phyloP scores from a whole-genome alignment of 192 early-diverging fungal genomes.

The Backusella macrospora region DNA sequence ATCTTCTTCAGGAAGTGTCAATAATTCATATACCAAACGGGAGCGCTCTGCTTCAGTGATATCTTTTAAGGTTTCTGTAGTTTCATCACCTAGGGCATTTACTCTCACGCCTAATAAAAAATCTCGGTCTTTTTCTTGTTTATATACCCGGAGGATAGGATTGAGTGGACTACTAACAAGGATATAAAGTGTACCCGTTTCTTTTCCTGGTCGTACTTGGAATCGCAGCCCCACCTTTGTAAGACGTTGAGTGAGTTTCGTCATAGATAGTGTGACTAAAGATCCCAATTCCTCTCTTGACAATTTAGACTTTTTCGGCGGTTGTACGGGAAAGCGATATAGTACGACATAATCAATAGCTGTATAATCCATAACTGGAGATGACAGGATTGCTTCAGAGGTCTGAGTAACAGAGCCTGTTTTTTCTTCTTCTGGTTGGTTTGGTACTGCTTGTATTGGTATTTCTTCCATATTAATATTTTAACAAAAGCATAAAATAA shows the following conservation, averaged over 20 bases:
- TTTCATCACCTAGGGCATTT: constrained; percentile 20
- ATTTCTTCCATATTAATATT: neutral
- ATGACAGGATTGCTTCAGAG: neutral
- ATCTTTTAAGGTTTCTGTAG: constrained; percentile 25
- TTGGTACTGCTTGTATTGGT: neutral
- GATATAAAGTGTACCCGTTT: constrained; percentile 55
- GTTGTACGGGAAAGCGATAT: constrained; percentile 5
- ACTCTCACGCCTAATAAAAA: constrained; percentile 69
- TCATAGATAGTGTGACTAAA: constrained; percentile 50
- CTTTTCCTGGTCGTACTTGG: constrained; percentile 60
- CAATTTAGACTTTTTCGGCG: neutral
- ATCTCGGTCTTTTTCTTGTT: constrained; percentile 53
- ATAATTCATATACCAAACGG: constrained; percentile 63
- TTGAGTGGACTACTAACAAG: constrained; percentile 66
- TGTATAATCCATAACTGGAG: neutral
- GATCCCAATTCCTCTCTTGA: constrained; percentile 35
- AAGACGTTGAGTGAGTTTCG: constrained; percentile 57
- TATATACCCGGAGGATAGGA: neutral
- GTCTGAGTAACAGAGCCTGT: neutral
- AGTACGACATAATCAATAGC: constrained; percentile 21
- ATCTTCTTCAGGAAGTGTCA: constrained; percentile 56
- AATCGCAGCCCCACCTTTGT: constrained; percentile 61
- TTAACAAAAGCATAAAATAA: neutral
- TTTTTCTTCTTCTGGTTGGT: neutral
- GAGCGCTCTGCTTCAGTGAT: constrained; percentile 57